These are phyloP conservation scores for Podaxis sp. DNA, from an alignment of 768 basidiomycete genomes.

Conservation along the genomic window DNA sequence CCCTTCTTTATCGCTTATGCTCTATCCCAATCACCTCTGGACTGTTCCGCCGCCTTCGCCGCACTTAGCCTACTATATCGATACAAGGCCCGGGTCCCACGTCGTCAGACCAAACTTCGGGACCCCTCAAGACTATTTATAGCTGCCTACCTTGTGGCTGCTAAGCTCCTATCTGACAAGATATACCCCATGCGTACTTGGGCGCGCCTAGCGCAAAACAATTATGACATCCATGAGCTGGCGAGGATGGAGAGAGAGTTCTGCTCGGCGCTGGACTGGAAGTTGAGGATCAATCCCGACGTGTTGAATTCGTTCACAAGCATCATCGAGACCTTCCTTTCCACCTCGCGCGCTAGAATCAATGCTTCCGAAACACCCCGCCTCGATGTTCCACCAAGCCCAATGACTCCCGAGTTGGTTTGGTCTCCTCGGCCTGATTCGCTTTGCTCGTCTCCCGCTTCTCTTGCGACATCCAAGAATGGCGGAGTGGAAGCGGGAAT, in stretches of 20 bases:
- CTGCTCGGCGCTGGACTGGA: slow-evolving; percentile 2
- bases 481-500: not conserved
- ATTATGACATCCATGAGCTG: slow-evolving; percentile 1
- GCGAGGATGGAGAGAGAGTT: slow-evolving; percentile 5
- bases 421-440: not conserved
- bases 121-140: slow-evolving; percentile 5
- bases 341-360: not conserved
- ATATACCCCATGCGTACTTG: slow-evolving; percentile 5
- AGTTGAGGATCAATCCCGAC: slow-evolving; percentile 1
- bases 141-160: slow-evolving; percentile 5
- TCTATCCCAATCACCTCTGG: slow-evolving; percentile 1
- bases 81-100: not conserved
- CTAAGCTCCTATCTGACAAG: slow-evolving; percentile 4
- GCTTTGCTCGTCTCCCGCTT: not conserved
- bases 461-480: not conserved
- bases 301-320: not conserved
- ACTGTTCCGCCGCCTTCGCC: not conserved
- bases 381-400: not conserved
- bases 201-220: slow-evolving; percentile 5
- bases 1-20: slow-evolving; percentile 6
- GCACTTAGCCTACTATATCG: slow-evolving; percentile 3
- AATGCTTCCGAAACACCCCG: not conserved
- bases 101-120: not conserved
- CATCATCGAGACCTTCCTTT: not conserved
- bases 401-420: not conserved